Evolutionary conservation across 805 yeast genomes (phyloP).

Genomic region (Candida michaelii): DNA sequence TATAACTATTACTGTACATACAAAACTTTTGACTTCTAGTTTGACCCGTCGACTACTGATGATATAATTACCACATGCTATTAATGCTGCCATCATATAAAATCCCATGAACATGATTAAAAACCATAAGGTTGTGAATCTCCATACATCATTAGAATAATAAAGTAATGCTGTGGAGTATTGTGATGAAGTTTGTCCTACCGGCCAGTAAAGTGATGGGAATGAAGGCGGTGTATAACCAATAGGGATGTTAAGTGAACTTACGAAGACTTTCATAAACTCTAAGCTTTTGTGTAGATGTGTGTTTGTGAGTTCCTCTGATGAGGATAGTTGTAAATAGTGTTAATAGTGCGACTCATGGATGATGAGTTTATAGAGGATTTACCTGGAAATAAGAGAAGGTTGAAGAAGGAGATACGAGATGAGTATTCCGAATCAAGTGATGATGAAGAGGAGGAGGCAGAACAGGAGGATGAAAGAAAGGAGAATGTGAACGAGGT

Average conservation of each 20-base stretch:
- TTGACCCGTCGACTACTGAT: constrained; percentile 11
- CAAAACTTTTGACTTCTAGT: not conserved
- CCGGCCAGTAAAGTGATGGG: constrained; percentile 81
- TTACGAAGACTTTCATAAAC: constrained; percentile 26
- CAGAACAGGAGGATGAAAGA: not conserved
- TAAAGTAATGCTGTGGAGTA: constrained; percentile 61
- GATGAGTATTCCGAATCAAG: constrained; percentile 13
- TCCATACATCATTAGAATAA: constrained; percentile 72
- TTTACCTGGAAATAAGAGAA: constrained; percentile 17
- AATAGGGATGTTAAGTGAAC: constrained; percentile 62
- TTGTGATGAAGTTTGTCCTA: constrained; percentile 34
- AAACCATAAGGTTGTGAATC: constrained; percentile 80
- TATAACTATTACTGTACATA: constrained; percentile 21
- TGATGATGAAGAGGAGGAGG: constrained; percentile 14
- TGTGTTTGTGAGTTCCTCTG: not conserved
- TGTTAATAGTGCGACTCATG: not conserved
- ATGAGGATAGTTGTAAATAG: not conserved
- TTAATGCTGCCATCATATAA: constrained; percentile 61
- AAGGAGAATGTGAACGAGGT: not conserved
- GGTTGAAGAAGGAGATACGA: constrained; percentile 12
- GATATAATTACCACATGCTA: constrained; percentile 44
- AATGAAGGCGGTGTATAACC: constrained; percentile 79
- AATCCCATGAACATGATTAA: constrained; percentile 63
- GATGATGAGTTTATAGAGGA: constrained; percentile 15
- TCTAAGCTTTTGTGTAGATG: not conserved